Evolutionary conservation across 495 filamentous ascomycete genomes (phyloP).

Genomic region (Penicillium cinerascens): DNA sequence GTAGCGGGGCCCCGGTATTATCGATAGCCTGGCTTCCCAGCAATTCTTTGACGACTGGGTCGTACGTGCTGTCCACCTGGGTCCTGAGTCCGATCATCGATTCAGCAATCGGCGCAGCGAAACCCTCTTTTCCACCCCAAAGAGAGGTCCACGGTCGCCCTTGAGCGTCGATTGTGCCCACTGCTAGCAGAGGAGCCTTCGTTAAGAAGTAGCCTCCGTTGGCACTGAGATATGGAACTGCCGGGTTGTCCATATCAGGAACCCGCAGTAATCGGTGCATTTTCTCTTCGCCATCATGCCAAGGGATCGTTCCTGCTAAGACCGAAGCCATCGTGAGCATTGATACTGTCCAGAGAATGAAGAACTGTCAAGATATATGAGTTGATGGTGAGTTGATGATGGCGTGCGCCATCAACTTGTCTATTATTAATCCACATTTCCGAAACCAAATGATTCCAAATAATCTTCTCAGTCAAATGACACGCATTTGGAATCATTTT

Average conservation of each 20-base stretch:
- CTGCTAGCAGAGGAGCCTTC: conserved; percentile 53
- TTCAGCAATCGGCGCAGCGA: not conserved
- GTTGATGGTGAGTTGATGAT: not conserved
- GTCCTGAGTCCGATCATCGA: not conserved
- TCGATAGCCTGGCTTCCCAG: not conserved
- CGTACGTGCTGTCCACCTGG: not conserved
- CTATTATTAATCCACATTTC: not conserved
- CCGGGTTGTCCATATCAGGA: conserved; percentile 57
- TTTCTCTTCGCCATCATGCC: conserved; percentile 50
- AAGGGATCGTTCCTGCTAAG: conserved; percentile 34
- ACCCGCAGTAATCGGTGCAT: conserved; percentile 47
- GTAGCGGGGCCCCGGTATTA: not conserved
- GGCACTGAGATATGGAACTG: conserved; percentile 50
- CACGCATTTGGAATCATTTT: not conserved
- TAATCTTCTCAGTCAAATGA: not conserved
- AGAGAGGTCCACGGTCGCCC: not conserved
- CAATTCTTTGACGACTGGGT: not conserved
- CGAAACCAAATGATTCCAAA: not conserved
- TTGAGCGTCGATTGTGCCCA: not conserved
- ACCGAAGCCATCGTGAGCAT: conserved; percentile 23
- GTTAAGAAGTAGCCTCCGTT: conserved; percentile 50
- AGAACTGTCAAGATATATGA: not conserved
- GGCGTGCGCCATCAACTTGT: not conserved
- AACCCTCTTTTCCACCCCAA: not conserved
- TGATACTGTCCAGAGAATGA: not conserved